phyloP scores from a whole-genome alignment of 305 asterid genomes.

The Ilex paraguariensis region DNA sequence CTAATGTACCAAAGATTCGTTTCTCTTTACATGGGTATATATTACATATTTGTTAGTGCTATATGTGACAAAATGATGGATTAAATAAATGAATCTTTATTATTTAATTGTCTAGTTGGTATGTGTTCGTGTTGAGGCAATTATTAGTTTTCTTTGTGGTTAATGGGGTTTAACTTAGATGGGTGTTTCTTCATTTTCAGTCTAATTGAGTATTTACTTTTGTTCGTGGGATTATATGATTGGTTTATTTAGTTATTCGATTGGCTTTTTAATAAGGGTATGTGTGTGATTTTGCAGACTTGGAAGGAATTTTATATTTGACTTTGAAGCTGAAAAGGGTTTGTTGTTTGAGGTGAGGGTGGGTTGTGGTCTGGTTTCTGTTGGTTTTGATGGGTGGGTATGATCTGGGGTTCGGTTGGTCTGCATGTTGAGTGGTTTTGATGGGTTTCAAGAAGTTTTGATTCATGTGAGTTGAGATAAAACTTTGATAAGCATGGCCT shows the following conservation, averaged over 20 bases:
- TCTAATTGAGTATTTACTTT: slow-evolving; percentile 2
- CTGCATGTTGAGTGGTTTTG: slow-evolving; percentile 7
- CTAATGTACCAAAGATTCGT: slow-evolving; percentile 10
- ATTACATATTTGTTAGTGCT: not conserved
- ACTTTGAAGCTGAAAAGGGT: slow-evolving; percentile 48
- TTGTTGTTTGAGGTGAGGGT: slow-evolving; percentile 12
- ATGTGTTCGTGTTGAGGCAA: too few species aligned
- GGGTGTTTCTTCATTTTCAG: not conserved
- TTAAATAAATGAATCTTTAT: too few species aligned
- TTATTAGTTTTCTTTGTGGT: too few species aligned
- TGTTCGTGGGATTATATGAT: too few species aligned
- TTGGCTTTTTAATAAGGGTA: slow-evolving; percentile 9
- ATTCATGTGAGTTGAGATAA: slow-evolving; percentile 1
- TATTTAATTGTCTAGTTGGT: too few species aligned
- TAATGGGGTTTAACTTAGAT: too few species aligned
- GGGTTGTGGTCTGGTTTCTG: slow-evolving; percentile 17
- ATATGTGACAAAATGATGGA: not conserved
- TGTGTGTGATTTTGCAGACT: slow-evolving; percentile 33
- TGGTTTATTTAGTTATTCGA: too few species aligned
- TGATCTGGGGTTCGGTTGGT: not conserved
- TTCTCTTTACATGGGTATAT: not conserved
- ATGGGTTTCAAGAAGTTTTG: slow-evolving; percentile 3
- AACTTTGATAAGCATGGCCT: slow-evolving; percentile 5
- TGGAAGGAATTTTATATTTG: slow-evolving; percentile 54
- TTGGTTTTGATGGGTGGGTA: slow-evolving; percentile 20